Base-by-base conservation (phyloP, 108 stramenopile genomes). In the Craspedostauros australis region DNA sequence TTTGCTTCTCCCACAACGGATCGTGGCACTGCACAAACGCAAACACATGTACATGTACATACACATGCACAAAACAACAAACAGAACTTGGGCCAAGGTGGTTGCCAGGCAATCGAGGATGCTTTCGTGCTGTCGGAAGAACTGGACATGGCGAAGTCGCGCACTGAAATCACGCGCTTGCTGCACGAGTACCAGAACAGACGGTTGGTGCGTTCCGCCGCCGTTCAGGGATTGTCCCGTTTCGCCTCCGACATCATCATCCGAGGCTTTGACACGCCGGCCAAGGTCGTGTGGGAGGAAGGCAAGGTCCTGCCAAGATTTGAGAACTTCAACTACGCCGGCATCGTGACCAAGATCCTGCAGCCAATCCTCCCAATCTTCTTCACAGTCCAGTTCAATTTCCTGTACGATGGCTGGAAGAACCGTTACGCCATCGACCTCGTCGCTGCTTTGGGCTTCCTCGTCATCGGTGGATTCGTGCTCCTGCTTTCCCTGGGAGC, bases 91-190 rank as follows among this genome's bases (percentile, higher is more conserved):
- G 86, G 86, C 36, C 86, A 87, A 58, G 86, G 86, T 44, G 86
- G 86, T 33, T 82, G 80, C 43, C 80, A 82, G 41, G 86, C 86
- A 6, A 79, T 87, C 28, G 86, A 87, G 62, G 86, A 87, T 63
- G 75, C 80, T 9, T 62, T 60, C 36, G 86, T 87, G 1, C 57
- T 87, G 44, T 44, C 54, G 22, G 60, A 87, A 59, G 80, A 82
- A 58, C 66, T 87, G 14, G 56, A 22, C 23, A 15, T n/a, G 8
- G 57, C 68, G 28, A 77, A 32, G 22, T 54, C 44, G 4, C 60
- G 81, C 37, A 50, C 22, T 6, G 47, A 87, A 46, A 45, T 82
- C 29, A 34, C 39, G 5, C 28, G 22, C 0, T 60, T 43, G 15
- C 46, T 87, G 26, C 11, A 52, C 2, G 31, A 33, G 19, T 87